These are phyloP conservation scores for Gynostemma pentaphyllum DNA, from an alignment of 306 rosid genomes.

Conservation along the genomic window DNA sequence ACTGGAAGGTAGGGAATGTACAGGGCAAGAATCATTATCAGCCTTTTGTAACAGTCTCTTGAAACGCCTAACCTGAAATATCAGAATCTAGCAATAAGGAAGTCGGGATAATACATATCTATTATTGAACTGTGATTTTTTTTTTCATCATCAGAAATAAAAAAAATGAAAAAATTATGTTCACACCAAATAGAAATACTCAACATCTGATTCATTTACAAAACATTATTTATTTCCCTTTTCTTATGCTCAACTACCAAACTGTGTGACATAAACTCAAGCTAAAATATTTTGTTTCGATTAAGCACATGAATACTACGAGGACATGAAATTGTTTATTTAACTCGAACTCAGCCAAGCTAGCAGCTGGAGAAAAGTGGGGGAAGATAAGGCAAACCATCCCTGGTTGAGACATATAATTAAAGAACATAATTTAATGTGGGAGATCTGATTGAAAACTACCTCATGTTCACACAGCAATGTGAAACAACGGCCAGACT, in stretches of 20 bases:
- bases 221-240: neutral
- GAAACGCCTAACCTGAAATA: conserved; percentile 59
- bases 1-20: conserved; percentile 38
- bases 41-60: conserved; percentile 72
- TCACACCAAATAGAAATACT: neutral
- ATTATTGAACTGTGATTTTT: neutral
- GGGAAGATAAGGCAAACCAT: neutral
- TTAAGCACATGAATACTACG: neutral
- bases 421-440: neutral
- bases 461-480: conserved; percentile 71
- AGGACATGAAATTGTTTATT: neutral
- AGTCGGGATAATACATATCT: conserved; percentile 12
- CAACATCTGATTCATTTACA: neutral
- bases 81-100: conserved; percentile 8
- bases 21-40: conserved; percentile 45
- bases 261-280: neutral
- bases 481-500: conserved; percentile 75
- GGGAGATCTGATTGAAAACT: neutral
- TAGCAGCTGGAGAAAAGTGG: neutral
- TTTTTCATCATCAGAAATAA: neutral
- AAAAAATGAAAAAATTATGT: too few species aligned
- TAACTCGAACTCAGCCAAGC: neutral
- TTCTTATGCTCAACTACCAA: neutral
- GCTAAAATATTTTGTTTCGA: neutral
- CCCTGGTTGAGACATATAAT: neutral